phyloP scores from a whole-genome alignment of 805 yeast genomes.

The Blastobotrys robertii region DNA sequence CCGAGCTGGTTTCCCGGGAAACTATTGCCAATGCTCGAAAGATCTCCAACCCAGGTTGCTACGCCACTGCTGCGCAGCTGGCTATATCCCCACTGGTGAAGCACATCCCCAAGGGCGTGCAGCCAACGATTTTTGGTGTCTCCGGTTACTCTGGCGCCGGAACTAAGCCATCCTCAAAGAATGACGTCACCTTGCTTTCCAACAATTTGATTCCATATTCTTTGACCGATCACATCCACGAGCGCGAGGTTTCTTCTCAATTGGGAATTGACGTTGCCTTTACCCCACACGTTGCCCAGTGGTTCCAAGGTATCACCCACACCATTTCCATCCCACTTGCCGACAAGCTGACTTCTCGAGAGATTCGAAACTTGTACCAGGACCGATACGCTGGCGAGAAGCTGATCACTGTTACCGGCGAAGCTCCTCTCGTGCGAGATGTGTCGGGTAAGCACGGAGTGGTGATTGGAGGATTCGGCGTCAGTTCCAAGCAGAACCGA shows the following conservation, averaged over 20 bases:
- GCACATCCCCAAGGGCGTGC: conserved; percentile 47
- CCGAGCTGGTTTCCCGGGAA: conserved; percentile 66
- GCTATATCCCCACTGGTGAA: conserved; percentile 77
- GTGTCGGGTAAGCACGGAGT: conserved; percentile 92
- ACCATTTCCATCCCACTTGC: conserved; percentile 85
- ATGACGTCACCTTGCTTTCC: conserved; percentile 62
- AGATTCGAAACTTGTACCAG: conserved; percentile 74
- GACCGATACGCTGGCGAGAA: conserved; percentile 83
- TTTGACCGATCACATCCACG: conserved; percentile 94
- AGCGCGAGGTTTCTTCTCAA: conserved; percentile 78
- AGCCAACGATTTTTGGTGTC: conserved; percentile 86
- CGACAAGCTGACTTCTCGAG: conserved; percentile 62
- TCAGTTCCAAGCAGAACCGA: conserved; percentile 77
- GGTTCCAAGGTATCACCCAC: conserved; percentile 98
- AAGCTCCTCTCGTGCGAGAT: conserved; percentile 86
- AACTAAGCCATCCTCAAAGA: conserved; percentile 95
- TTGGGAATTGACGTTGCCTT: conserved; percentile 76
- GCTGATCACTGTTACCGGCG: conserved; percentile 76
- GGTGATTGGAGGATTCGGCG: conserved; percentile 91
- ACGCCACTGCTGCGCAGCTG: conserved; percentile 96
- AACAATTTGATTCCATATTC: conserved; percentile 92
- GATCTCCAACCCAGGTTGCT: conserved; percentile 96
- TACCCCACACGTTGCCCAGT: conserved; percentile 95
- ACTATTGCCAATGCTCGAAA: conserved; percentile 61
- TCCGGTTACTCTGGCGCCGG: conserved; percentile 99